These are phyloP conservation scores for Clavispora carvajalis DNA, from an alignment of 805 yeast genomes.

Conservation along the genomic window DNA sequence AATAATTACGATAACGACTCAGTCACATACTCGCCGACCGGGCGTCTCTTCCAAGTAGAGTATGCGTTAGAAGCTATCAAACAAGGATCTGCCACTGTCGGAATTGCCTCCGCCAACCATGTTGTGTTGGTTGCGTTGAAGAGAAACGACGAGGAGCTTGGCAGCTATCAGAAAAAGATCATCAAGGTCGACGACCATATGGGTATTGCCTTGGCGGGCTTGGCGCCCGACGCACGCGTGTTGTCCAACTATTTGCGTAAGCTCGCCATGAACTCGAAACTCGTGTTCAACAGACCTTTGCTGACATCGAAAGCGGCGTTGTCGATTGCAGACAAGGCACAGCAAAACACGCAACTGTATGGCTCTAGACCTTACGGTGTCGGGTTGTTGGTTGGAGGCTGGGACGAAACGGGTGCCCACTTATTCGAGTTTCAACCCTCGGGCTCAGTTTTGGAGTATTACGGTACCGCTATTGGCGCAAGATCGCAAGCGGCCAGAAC, in stretches of 20 bases:
- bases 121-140: constrained; percentile 92
- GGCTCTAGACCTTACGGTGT: constrained; percentile 99
- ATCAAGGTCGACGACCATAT: constrained; percentile 88
- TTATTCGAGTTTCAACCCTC: constrained; percentile 93
- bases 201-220: constrained; percentile 94
- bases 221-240: constrained; percentile 97
- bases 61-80: constrained; percentile 88
- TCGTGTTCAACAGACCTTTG: constrained; percentile 82
- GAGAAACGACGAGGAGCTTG: constrained; percentile 94
- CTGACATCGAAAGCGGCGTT: constrained; percentile 78
- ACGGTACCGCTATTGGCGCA: constrained; percentile 96
- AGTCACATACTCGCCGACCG: constrained; percentile 95
- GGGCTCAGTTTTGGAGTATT: constrained; percentile 86
- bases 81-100: constrained; percentile 97
- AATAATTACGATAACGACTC: constrained; percentile 98
- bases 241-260: constrained; percentile 83
- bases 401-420: constrained; percentile 93
- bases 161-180: constrained; percentile 92
- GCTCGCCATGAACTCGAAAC: constrained; percentile 81
- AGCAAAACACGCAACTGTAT: constrained; percentile 89
- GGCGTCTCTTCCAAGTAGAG: constrained; percentile 83
- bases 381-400: constrained; percentile 84
- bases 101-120: constrained; percentile 77
- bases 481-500: constrained; percentile 98
- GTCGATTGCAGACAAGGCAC: constrained; percentile 93